phyloP scores from a whole-genome alignment of 2,329 filamentous ascomycete genomes.

The Trichothecium sympodiale region DNA sequence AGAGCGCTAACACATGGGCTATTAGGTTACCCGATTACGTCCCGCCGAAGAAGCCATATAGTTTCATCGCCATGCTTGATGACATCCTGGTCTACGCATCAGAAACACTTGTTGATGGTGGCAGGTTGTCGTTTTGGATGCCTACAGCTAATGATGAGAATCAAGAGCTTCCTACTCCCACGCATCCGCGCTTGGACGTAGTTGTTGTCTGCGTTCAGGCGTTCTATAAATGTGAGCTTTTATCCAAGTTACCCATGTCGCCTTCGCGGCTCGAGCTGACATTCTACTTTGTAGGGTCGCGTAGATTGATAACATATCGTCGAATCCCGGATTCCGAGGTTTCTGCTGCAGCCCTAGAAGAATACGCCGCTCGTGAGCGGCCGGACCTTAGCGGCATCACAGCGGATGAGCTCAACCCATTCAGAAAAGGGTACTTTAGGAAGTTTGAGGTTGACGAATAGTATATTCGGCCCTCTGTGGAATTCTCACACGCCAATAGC shows the following conservation, averaged over 20 bases:
- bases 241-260: neutral
- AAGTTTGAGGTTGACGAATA: constrained; percentile 33
- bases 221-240: constrained; percentile 73
- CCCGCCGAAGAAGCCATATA: constrained; percentile 84
- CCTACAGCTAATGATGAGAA: constrained; percentile 76
- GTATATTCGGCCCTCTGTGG: constrained; percentile 4
- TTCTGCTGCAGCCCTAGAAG: constrained; percentile 27
- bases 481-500: too few relatives aligned
- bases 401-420: constrained; percentile 49
- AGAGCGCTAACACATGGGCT: neutral
- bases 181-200: constrained; percentile 63
- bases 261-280: constrained; percentile 6
- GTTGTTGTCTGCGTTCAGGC: constrained; percentile 70
- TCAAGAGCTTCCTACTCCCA: constrained; percentile 64
- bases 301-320: constrained; percentile 77
- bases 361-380: constrained; percentile 18
- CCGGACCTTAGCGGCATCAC: constrained; percentile 30
- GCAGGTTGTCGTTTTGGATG: constrained; percentile 92
- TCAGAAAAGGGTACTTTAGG: constrained; percentile 47
- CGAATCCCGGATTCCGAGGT: constrained; percentile 52
- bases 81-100: constrained; percentile 80
- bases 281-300: constrained; percentile 53
- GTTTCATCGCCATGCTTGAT: constrained; percentile 79
- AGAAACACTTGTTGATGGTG: constrained; percentile 63
- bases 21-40: constrained; percentile 52